A percentile compares a stretch with the other conserved stretches of the same genome.
Evolutionary conservation across 2,329 filamentous ascomycete species (phyloP).

Genomic region (Colletotrichum sp.): DNA sequence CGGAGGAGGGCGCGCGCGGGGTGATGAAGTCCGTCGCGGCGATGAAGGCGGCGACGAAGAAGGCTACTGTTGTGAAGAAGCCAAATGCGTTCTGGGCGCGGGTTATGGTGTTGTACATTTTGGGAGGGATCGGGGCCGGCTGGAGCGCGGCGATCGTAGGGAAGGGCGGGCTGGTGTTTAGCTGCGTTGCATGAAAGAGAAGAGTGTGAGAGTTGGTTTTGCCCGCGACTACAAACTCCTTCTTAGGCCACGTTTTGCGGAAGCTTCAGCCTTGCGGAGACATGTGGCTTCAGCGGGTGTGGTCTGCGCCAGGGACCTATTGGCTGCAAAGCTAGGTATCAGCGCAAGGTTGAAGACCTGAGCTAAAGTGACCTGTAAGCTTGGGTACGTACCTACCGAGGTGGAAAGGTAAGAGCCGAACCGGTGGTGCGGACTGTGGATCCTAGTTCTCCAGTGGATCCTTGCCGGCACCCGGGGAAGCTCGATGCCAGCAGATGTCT

Average conservation of each 20-base stretch:
- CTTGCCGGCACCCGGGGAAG: background rate
- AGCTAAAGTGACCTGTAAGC: background rate
- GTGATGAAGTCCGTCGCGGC: conserved; percentile 78
- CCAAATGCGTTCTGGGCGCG: conserved; percentile 93
- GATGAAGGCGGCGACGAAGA: conserved; percentile 79
- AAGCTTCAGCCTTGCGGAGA: conserved; percentile 18
- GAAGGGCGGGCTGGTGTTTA: background rate
- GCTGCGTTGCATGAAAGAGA: background rate
- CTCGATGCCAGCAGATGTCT: background rate
- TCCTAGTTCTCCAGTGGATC: background rate
- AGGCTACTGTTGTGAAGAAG: conserved; percentile 95
- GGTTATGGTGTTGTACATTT: conserved; percentile 87
- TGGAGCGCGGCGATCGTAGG: background rate
- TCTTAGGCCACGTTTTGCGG: conserved; percentile 8
- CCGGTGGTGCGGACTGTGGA: background rate
- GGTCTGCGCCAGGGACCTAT: background rate
- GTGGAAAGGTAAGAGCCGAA: background rate
- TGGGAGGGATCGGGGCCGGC: conserved; percentile 29
- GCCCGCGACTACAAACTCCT: no score
- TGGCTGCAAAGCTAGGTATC: background rate
- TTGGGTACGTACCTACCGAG: background rate
- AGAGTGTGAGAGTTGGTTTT: background rate
- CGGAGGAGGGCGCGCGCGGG: conserved; percentile 70
- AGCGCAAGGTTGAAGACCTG: background rate
- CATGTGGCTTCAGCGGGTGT: background rate